Base-by-base conservation (phyloP, 148 eudicot genomes). In the Nyssa sinensis region DNA sequence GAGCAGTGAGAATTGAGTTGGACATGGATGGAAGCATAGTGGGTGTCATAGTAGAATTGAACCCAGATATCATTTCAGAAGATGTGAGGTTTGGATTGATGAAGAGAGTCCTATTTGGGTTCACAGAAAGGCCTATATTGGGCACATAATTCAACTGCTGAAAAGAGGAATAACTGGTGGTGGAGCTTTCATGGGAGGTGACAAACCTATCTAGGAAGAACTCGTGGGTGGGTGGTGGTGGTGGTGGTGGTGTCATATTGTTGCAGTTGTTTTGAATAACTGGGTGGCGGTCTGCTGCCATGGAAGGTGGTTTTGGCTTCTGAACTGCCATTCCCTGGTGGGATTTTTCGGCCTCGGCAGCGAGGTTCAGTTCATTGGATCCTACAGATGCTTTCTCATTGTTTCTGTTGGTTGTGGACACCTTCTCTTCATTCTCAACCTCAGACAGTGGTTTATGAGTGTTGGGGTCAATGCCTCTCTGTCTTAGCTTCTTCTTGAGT, bases 391-490 rank as follows among this genome's bases (percentile, higher is more conserved):
- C 73, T 47, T 78, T 84, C 62, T 70, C 83, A 44, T 51, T 75
- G 69, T 55, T 82, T 37, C 65, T 85, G 73, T 41, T 78, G 39
- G 68, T 69, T 24, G 87, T 62, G 9, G 84, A 75, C 0, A 82
- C 71, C 16, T 83, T 78, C 1, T 86, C 85, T n/a, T 88, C 80
- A 6, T 66, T 81, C 31, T 91, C 91, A 4, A 76, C 69, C 75
- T 86, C 89, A 0, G 96, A 88, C 19, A 93, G 76, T 7, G 94
- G 98, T 35, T 93, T 86, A 78, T 93, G 98, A 17, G 96, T 93
- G 77, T 82, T 88, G 16, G 96, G 98, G 80, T 93, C 98, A 44
- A 93, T 93, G 37, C 98, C 96, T 73, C 77, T 85, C 78, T 86
- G 96, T 76, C 85, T 91, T 2, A 93, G 91, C 71, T 93, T 91